Evolutionary conservation across 345 rosid species (phyloP).

Genomic region (Eucalyptus tenuipes): DNA sequence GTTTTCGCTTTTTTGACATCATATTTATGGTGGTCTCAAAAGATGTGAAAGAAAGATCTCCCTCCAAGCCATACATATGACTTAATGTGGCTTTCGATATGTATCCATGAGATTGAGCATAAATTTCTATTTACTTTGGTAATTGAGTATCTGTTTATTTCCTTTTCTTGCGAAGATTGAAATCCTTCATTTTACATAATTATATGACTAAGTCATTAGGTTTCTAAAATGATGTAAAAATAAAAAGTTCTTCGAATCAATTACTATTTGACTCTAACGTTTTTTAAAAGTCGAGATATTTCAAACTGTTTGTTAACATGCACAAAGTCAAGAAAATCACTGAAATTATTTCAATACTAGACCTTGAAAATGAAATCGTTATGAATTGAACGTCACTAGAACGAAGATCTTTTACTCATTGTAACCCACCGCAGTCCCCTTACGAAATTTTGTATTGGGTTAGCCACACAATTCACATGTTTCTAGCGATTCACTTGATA

Average conservation of each 20-base stretch:
- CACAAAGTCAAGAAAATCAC: neutral
- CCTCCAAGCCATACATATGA: neutral
- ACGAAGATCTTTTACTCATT: neutral
- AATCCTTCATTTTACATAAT: neutral
- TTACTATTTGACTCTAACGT: neutral
- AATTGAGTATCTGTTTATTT: neutral
- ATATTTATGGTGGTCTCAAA: neutral
- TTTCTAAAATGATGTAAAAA: neutral
- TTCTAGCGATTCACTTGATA: neutral
- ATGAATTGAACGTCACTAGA: neutral
- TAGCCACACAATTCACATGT: neutral
- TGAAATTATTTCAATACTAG: neutral
- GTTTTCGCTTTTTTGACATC: neutral
- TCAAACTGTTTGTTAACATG: neutral
- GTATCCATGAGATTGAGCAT: neutral
- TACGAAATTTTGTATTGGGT: neutral
- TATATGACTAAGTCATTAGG: neutral
- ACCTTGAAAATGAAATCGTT: neutral
- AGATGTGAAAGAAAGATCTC: too few relatives aligned
- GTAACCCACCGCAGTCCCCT: accelerated
- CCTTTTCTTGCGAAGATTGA: neutral
- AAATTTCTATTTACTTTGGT: neutral
- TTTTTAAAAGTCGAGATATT: neutral
- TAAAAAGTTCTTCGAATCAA: neutral
- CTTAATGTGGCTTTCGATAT: neutral